phyloP scores from a whole-genome alignment of 306 rosid genomes.

The Quercus aquifolioides region DNA sequence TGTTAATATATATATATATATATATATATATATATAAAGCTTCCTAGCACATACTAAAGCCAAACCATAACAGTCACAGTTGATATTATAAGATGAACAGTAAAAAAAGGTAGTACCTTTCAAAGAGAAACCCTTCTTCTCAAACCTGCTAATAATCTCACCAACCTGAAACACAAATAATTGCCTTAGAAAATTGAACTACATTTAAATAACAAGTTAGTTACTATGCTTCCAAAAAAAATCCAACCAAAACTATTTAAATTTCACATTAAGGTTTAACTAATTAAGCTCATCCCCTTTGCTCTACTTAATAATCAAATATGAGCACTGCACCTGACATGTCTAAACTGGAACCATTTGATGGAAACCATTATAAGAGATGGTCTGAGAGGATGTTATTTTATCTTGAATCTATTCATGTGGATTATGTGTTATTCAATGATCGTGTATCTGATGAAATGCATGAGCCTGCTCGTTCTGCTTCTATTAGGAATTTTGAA shows the following conservation, averaged over 20 bases:
- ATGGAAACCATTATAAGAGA: too few species aligned
- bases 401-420: too few species aligned
- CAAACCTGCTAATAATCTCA: conserved; percentile 84
- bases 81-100: background rate
- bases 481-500: too few species aligned
- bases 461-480: too few species aligned
- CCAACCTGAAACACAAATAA: conserved; percentile 55
- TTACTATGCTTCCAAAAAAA: background rate
- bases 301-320: background rate
- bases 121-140: conserved; percentile 87
- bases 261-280: background rate
- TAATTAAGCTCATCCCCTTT: background rate
- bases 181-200: background rate
- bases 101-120: conserved; percentile 43
- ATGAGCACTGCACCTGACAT: too few species aligned
- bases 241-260: background rate
- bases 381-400: too few species aligned
- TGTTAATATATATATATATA: too few species aligned
- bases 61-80: background rate
- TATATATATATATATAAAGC: background rate
- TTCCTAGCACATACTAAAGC: background rate
- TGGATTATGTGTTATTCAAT: too few species aligned
- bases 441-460: too few species aligned
- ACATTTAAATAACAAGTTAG: background rate
- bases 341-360: too few species aligned